phyloP scores from a whole-genome alignment of 176 grass and related monocot species.

The Musa schizocarpa region DNA sequence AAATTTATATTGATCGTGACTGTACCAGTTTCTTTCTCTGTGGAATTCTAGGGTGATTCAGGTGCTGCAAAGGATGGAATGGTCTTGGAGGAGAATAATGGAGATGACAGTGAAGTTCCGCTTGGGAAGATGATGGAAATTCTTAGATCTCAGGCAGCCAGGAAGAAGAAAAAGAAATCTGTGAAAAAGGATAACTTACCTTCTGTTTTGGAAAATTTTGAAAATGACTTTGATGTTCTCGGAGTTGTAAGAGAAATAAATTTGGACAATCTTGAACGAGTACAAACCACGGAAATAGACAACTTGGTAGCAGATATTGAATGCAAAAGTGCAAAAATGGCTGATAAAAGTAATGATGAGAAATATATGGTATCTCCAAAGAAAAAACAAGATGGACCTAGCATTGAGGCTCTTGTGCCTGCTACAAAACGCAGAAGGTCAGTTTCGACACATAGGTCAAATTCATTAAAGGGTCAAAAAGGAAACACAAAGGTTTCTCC shows the following conservation, averaged over 20 bases:
- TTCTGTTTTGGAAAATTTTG: conserved; percentile 43
- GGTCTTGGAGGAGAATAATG: conserved; percentile 60
- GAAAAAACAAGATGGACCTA: conserved; percentile 25
- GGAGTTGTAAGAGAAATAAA: conserved; percentile 94
- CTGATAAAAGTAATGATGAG: conserved; percentile 27
- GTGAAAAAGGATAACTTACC: conserved; percentile 45
- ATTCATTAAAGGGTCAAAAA: conserved; percentile 38
- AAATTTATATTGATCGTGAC: conserved; percentile 16
- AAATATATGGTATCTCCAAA: conserved; percentile 30
- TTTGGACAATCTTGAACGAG: conserved; percentile 49
- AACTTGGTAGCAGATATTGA: conserved; percentile 25
- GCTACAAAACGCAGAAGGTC: conserved; percentile 93
- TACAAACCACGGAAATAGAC: conserved; percentile 18
- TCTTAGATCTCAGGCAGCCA: conserved; percentile 78
- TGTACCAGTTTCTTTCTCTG: conserved; percentile 15
- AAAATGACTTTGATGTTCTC: conserved; percentile 72
- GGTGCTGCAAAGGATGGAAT: conserved; percentile 35
- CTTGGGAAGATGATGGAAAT: conserved; percentile 87
- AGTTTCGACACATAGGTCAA: conserved; percentile 43
- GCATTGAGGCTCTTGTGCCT: conserved; percentile 29
- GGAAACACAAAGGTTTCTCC: conserved; percentile 24
- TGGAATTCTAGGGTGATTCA: conserved; percentile 46
- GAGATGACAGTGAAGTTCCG: conserved; percentile 77
- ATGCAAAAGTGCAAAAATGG: not conserved
- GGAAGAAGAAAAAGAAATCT: conserved; percentile 43